Evolutionary conservation across 768 basidiomycete species (phyloP).

Genomic region (Melanogaster broomeanus): DNA sequence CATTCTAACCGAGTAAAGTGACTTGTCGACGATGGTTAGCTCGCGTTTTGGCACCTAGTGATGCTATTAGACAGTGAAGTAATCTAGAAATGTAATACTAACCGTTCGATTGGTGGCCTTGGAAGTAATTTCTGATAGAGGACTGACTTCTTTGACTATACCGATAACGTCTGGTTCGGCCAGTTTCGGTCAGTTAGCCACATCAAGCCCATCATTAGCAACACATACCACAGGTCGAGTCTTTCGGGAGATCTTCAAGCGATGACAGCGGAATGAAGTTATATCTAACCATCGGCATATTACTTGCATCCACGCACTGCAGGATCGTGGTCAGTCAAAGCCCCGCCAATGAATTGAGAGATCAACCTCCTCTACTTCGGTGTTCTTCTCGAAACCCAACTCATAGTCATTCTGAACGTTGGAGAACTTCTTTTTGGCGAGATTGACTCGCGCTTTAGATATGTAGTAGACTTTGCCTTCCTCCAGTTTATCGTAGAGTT

Average conservation of each 20-base stretch:
- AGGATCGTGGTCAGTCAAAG: conserved; percentile 4
- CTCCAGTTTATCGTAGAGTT: conserved; percentile 79
- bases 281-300: conserved; percentile 83
- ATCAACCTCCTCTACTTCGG: conserved; percentile 82
- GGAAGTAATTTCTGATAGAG: conserved; percentile 69
- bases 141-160: conserved; percentile 77
- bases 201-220: not conserved
- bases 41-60: conserved; percentile 85
- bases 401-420: conserved; percentile 93
- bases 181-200: conserved; percentile 28
- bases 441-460: conserved; percentile 87
- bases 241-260: conserved; percentile 68
- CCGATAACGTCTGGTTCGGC: conserved; percentile 88
- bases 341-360: not conserved
- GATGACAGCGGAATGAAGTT: conserved; percentile 69
- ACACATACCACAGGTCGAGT: conserved; percentile 75
- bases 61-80: conserved; percentile 2
- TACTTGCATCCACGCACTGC: conserved; percentile 77
- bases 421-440: conserved; percentile 96
- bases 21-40: conserved; percentile 82
- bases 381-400: conserved; percentile 78
- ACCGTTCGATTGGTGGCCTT: conserved; percentile 69
- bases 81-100: conserved; percentile 4
- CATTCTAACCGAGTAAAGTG: conserved; percentile 73
- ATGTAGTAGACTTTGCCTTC: conserved; percentile 94